Percentiles rank a stretch among this genome's conserved stretches.
Conservation (phyloP, 192 early-diverging fungal genomes). For the Oehlia diaphana region DNA sequence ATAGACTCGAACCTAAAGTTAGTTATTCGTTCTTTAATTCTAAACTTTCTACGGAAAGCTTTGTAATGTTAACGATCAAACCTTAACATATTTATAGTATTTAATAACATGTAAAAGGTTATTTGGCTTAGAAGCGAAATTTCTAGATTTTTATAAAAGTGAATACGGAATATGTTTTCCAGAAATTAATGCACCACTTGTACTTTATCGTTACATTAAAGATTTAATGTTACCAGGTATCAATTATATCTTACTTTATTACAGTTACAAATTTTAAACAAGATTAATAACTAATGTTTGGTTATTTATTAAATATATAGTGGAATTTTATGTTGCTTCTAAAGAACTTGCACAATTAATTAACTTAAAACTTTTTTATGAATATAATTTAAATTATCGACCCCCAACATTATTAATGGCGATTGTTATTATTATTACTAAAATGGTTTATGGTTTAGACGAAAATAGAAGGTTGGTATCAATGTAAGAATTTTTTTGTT, state of each 20-base stretch:
- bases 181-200: constrained; percentile 22
- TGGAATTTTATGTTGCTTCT: constrained; percentile 12
- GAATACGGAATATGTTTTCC: constrained; percentile 25
- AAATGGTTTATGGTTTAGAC: constrained; percentile 30
- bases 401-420: constrained; percentile 8
- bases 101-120: background rate
- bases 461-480: background rate
- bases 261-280: background rate
- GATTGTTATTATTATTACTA: constrained; percentile 9
- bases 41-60: background rate
- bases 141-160: constrained; percentile 13
- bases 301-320: background rate
- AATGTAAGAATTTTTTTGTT: background rate
- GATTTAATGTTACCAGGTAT: constrained; percentile 29
- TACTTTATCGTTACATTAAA: constrained; percentile 28
- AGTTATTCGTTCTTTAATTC: background rate
- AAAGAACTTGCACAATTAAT: constrained; percentile 17
- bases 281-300: background rate
- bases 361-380: constrained; percentile 6
- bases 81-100: background rate
- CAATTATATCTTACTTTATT: background rate
- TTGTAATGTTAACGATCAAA: background rate
- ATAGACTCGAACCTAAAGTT: background rate
- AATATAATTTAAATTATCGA: background rate
- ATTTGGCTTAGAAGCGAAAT: background rate